phyloP scores from a whole-genome alignment of 805 yeast species.

The Metschnikowia proteae region DNA sequence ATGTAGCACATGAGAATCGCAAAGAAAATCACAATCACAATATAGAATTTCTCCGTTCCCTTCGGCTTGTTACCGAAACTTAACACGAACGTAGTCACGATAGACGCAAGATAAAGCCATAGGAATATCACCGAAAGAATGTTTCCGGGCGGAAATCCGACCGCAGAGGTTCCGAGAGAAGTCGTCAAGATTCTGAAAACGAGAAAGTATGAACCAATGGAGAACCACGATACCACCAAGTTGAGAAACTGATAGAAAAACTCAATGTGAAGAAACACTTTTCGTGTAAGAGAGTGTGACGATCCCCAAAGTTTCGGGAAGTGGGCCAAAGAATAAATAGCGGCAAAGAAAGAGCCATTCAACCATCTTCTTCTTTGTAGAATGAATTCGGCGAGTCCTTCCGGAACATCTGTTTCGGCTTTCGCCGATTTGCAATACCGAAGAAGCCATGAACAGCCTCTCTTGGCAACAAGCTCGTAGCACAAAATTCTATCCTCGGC shows the following conservation, averaged over 20 bases:
- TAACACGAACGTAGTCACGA: conserved; percentile 56
- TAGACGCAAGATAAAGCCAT: conserved; percentile 54
- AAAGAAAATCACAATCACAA: conserved; percentile 50
- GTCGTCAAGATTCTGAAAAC: conserved; percentile 63
- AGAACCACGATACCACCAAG: conserved; percentile 59
- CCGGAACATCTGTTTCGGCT: conserved; percentile 71
- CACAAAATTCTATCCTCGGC: conserved; percentile 96
- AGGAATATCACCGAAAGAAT: conserved; percentile 48
- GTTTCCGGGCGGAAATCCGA: conserved; percentile 45
- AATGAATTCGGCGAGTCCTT: conserved; percentile 56
- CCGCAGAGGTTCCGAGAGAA: conserved; percentile 35
- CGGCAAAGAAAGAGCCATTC: conserved; percentile 68
- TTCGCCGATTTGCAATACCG: conserved; percentile 59
- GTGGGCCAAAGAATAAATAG: conserved; percentile 52
- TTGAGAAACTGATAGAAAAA: conserved; percentile 52
- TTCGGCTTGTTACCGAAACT: conserved; percentile 65
- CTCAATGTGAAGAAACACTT: conserved; percentile 51
- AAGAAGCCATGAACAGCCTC: conserved; percentile 55
- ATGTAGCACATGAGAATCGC: conserved; percentile 60
- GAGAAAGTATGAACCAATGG: conserved; percentile 58
- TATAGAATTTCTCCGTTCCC: conserved; percentile 54
- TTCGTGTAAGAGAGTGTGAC: conserved; percentile 48
- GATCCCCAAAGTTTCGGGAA: conserved; percentile 55
- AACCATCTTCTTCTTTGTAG: conserved; percentile 67
- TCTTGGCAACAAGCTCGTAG: conserved; percentile 89